Evolutionary conservation across 352 stramenopile species (phyloP).

Genomic region (Globisporangium nunn): DNA sequence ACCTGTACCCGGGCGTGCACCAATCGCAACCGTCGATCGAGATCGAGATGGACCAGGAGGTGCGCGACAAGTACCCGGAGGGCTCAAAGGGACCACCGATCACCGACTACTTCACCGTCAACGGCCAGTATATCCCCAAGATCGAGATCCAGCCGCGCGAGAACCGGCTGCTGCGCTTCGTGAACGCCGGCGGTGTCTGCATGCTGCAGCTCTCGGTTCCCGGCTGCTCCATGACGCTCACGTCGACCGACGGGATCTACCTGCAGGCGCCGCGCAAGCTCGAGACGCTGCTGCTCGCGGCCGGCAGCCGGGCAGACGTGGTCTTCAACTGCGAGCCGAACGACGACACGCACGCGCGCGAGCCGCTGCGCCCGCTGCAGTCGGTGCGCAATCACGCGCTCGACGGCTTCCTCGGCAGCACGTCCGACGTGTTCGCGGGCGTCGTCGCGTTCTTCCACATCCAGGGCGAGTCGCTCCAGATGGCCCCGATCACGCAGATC

Average conservation of each 20-base stretch:
- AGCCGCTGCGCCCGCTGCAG: conserved; percentile 49
- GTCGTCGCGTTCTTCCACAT: conserved; percentile 61
- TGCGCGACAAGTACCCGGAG: conserved; percentile 14
- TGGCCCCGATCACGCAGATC: conserved; percentile 21
- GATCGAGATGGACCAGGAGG: conserved; percentile 16
- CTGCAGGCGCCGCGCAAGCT: conserved; percentile 26
- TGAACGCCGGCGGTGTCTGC: conserved; percentile 51
- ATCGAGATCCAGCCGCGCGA: conserved; percentile 44
- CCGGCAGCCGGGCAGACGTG: conserved; percentile 52
- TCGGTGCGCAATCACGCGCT: conserved; percentile 32
- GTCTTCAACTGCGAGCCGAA: conserved; percentile 46
- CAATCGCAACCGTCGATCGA: conserved; percentile 20
- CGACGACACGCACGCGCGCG: conserved; percentile 3
- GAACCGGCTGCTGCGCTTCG: conserved; percentile 48
- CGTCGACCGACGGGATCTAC: conserved; percentile 58
- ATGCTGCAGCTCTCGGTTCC: conserved; percentile 52
- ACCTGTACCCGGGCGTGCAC: conserved; percentile 40
- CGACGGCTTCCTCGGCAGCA: conserved; percentile 40
- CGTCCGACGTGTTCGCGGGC: conserved; percentile 53
- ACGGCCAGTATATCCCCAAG: conserved; percentile 62
- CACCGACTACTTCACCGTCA: conserved; percentile 58
- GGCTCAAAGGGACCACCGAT: conserved; percentile 20
- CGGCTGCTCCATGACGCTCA: conserved; percentile 45
- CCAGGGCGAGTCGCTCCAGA: conserved; percentile 20
- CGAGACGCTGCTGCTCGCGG: conserved; percentile 41